phyloP scores from a whole-genome alignment of 176 grass and related monocot species.

The Metroxylon sagu region DNA sequence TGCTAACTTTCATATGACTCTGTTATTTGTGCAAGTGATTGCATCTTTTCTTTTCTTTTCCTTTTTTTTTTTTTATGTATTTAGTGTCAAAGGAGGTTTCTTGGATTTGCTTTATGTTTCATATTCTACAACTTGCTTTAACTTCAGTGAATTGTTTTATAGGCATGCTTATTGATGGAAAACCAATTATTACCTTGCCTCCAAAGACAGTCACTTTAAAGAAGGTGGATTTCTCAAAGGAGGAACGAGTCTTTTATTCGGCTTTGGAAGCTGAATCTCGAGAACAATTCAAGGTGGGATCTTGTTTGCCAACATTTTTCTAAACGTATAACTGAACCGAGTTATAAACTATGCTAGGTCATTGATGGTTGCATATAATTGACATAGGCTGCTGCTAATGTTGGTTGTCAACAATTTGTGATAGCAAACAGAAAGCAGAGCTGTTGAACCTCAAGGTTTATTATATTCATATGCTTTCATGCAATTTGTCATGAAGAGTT shows the following conservation, averaged over 20 bases:
- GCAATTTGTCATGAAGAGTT: too few species aligned
- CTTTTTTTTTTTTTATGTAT: background rate
- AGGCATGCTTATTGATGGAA: conserved; percentile 83
- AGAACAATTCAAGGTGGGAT: conserved; percentile 86
- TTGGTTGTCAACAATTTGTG: too few species aligned
- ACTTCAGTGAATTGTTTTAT: conserved; percentile 17
- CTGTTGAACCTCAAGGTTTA: too few species aligned
- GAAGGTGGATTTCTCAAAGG: conserved; percentile 59
- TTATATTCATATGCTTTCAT: too few species aligned
- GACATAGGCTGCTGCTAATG: too few species aligned
- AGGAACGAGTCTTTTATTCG: conserved; percentile 87
- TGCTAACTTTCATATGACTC: too few species aligned
- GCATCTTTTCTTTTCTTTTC: background rate
- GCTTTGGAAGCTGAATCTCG: conserved; percentile 76
- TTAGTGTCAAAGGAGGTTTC: too few species aligned
- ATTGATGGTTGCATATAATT: too few species aligned
- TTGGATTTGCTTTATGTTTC: background rate
- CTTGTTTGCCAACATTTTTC: background rate
- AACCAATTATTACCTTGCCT: conserved; percentile 82
- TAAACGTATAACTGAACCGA: too few species aligned
- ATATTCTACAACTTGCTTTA: background rate
- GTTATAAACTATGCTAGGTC: too few species aligned
- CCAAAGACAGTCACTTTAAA: conserved; percentile 78
- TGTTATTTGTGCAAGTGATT: too few species aligned
- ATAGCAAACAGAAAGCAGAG: too few species aligned